Evolutionary conservation across 2,329 filamentous ascomycete species (phyloP), one percentile per base, ranked within the genome.

Genomic region (Arthrobotrys iridis): DNA sequence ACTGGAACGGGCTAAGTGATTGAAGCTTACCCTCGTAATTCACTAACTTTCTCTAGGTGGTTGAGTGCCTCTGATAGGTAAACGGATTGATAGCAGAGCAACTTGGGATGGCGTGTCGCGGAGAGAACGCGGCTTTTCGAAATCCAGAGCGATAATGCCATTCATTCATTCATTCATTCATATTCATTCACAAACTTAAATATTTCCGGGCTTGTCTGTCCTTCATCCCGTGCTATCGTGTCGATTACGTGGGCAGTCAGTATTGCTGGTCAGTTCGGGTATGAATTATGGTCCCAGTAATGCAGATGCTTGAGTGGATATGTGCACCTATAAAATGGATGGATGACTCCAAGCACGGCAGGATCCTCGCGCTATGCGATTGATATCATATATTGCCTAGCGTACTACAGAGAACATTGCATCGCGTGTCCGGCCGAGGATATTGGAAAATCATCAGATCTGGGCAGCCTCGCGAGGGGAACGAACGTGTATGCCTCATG

Each of bases 31-130:
- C 66, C 68, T 74, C 68, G 68, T 74, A 62, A 74, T 74, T 41
- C 45, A 60, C 68, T 64, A 58, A 50, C 59, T 37, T 37, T 45
- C 40, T 66, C 52, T 74, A 62, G 68, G 66, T 74, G 68, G 68
- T 52, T 60, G 68, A 62, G 60, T 46, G 33, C 24, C n/a, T 26
- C 45, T 18, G 50, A 55, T 55, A 30, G 28, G 30, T 24, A 30
- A 45, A 65, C 68, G 68, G 68, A 50, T 40, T 73, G 68, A 73
- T 73, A 73, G 65, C 68, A 60, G 68, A 67, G 33, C 64, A 65
- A 73, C 28, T 50, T 50, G 48, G 43, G 28, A 20, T 26, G 30
- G 43, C 40, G 10, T 22, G 48, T 52, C 60, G 60, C 60, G 60
- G 43, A 41, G 52, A 40, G 11, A 24, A 60, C 28, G 40, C 41